phyloP scores from a whole-genome alignment of 1,139 yeast genomes.

The Saccharomyces hybrid region DNA sequence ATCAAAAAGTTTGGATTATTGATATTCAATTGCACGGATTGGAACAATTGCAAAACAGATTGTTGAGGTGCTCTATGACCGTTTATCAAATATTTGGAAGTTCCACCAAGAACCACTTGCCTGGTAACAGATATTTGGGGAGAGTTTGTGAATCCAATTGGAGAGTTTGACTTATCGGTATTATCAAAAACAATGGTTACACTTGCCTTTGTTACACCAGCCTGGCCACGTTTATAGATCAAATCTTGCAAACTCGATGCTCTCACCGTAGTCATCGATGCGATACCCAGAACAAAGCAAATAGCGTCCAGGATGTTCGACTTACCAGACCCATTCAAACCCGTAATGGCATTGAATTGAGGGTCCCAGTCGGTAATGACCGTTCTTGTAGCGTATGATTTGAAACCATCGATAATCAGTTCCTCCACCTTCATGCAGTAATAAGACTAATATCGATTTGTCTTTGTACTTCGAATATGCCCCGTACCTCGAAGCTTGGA shows the following conservation, averaged over 20 bases:
- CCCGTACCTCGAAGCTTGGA: not conserved
- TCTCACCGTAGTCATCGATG: conserved; percentile 87
- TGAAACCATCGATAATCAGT: conserved; percentile 92
- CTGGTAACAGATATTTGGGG: conserved; percentile 85
- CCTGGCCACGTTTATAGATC: conserved; percentile 94
- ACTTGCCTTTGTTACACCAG: conserved; percentile 94
- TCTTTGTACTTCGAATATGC: not conserved
- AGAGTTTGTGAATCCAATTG: conserved; percentile 79
- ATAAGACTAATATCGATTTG: not conserved
- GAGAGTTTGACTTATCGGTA: conserved; percentile 63
- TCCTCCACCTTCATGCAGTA: conserved; percentile 80
- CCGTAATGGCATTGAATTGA: conserved; percentile 95
- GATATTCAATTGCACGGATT: conserved; percentile 89
- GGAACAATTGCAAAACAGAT: conserved; percentile 82
- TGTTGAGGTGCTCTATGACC: conserved; percentile 97
- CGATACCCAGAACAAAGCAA: conserved; percentile 95
- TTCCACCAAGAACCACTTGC: conserved; percentile 85
- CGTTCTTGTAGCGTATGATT: conserved; percentile 94
- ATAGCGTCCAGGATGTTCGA: conserved; percentile 93
- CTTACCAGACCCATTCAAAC: conserved; percentile 94
- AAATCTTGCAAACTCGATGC: conserved; percentile 90
- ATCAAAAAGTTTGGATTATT: conserved; percentile 94
- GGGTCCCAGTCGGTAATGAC: conserved; percentile 94
- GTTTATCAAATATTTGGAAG: conserved; percentile 84
- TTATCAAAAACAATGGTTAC: conserved; percentile 94